Evolutionary conservation across 2,329 filamentous ascomycete genomes (phyloP), one percentile per base, ranked within the genome.

Genomic region (Sclerotinia nivalis): DNA sequence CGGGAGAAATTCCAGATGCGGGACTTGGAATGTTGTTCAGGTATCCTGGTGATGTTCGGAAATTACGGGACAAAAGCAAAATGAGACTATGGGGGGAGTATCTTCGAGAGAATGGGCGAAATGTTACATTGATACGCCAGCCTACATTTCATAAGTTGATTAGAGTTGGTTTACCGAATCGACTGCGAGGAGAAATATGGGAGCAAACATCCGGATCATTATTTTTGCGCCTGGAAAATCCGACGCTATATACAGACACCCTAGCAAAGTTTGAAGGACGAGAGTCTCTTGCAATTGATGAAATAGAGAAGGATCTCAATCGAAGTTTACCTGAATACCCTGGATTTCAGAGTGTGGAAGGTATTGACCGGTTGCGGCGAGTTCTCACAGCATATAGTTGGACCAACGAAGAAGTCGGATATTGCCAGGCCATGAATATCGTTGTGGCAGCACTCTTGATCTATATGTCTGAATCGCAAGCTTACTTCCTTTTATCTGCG

Each of bases 371-470:
- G 28, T 84, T 99, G 72, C 89, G 96, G 71, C 88, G 95, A 70
- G 96, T 99, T 50, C 85, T 99, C 69, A 98, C 95, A 1, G 96
- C 96, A 6, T 99, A 99, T 83, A 97, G 94, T 81, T 99, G 96
- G 96, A 92, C 91, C 62, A 96, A 99, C 77, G 87, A 92, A 67
- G 93, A 97, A 74, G 94, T 99, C 69, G 96, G 96, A 74, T 99
- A 99, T 81, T 99, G 96, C 80, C 96, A 99, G 81, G 96, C 96
- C 72, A 99, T 99, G 96, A 99, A 99, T 80, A 99, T 99, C 75
- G 96, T 99, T 47, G 95, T 97, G 68, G 96, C 96, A 25, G 96
- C 96, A n/a, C 83, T 99, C 70, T 86, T 99, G 75, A 99, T 99
- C 84, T 98, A 98, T 83, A 97, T 97, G 89, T 98, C 94, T 12